A percentile compares a stretch with the other conserved stretches of the same genome.
These are phyloP conservation scores for Medicago arabica DNA, from an alignment of 306 rosid species.

Conservation along the genomic window DNA sequence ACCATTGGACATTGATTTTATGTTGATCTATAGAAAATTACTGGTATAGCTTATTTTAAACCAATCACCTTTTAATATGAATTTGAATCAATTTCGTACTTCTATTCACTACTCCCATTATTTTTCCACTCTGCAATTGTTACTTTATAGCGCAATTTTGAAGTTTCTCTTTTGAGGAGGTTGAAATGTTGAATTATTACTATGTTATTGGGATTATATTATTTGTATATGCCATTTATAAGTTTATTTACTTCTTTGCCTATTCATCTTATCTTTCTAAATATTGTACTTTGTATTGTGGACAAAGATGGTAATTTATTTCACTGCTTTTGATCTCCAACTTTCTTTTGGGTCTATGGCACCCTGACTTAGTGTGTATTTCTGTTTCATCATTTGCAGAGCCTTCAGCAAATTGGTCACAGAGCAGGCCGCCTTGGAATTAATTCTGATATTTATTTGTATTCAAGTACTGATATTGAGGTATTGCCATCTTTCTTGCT, in stretches of 20 bases:
- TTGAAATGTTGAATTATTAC: conserved; percentile 6
- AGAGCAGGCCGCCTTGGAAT: conserved; percentile 90
- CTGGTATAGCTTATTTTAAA: conserved; percentile 1
- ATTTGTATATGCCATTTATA: background rate
- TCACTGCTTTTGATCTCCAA: conserved; percentile 31
- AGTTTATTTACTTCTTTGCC: background rate
- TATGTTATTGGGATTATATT: background rate
- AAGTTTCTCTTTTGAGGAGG: background rate
- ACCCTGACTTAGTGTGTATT: conserved; percentile 18
- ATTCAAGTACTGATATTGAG: conserved; percentile 94
- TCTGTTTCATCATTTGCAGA: conserved; percentile 58
- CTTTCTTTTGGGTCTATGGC: conserved; percentile 20
- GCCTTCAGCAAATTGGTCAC: conserved; percentile 84
- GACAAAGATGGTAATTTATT: conserved; percentile 25
- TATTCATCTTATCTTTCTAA: background rate
- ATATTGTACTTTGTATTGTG: background rate
- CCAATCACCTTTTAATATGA: background rate
- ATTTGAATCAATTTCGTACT: background rate
- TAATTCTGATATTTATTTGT: conserved; percentile 70
- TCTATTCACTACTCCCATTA: background rate
- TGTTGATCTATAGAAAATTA: conserved; percentile 19
- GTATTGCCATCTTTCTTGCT: conserved; percentile 43
- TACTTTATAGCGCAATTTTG: background rate
- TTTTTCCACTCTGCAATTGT: background rate
- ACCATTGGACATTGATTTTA: conserved; percentile 4